Evolutionary conservation across 2,329 filamentous ascomycete species (phyloP), one percentile per base, ranked within the genome.

Genomic region (Cadophora gregata): DNA sequence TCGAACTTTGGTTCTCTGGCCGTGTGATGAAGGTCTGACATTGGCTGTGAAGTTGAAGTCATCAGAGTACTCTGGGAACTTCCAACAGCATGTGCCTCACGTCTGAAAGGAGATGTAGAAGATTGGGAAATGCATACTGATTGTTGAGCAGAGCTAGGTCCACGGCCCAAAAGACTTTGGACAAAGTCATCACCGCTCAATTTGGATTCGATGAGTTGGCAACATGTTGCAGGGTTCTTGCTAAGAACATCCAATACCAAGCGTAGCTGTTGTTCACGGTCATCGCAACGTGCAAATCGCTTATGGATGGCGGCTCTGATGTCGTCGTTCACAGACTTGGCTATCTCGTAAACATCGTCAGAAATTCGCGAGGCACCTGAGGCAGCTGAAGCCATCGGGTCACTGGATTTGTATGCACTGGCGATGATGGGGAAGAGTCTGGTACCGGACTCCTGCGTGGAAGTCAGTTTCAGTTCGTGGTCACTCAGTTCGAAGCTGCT

Each of bases 161-260:
- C n/a, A 24, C n/a, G 50, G 5, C 7, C 19, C 2, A 31, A 14
- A 0, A 66, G 36, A 25, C n/a, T 29, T 21, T 61, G 27, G 16
- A 66, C 27, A 31, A 66, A 63, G 12, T 66, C 60, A 24, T 59
- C 45, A 7, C 48, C 21, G 21, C 45, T 60, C 31, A 66, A 59
- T n/a, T 59, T 19, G 1, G 33, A 33, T 10, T 42, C 38, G 4
- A 66, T 9, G 7, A 66, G n/a, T 21, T 51, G 50, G 5, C 24
- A 24, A 36, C 53, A 47, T 16, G 33, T 50, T 33, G 33, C 7
- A 3, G 45, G 31, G 25, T 36, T 27, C 5, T 27, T 10, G 16
- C 33, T 16, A 36, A 66, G 45, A 10, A n/a, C 16, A 21, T 25
- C 21, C 14, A 16, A 38, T 7, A 24, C 59, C 14, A 31, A 8